Conservation (phyloP, 2,329 filamentous ascomycete species). For the Fusarium algeriense region DNA sequence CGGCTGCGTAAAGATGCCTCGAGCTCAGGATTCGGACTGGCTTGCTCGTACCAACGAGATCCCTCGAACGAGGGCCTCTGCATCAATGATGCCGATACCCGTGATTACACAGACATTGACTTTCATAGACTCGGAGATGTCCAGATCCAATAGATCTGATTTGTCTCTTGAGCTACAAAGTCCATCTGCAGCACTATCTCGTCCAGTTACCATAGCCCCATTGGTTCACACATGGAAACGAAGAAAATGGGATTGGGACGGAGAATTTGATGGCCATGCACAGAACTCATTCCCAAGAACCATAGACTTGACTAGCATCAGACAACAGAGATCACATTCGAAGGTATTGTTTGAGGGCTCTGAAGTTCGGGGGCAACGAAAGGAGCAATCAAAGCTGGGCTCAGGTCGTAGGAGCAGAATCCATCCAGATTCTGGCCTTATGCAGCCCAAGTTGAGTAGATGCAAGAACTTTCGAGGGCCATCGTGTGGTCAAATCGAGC, state of each 20-base stretch:
- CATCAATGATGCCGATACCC: background rate
- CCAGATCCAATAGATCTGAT: background rate
- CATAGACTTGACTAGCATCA: background rate
- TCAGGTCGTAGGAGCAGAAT: background rate
- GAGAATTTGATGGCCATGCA: background rate
- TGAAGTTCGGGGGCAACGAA: background rate
- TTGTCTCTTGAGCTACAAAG: too few relatives aligned
- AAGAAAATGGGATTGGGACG: background rate
- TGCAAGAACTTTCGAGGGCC: background rate
- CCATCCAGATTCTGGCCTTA: background rate
- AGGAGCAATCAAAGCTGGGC: background rate
- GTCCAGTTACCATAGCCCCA: background rate
- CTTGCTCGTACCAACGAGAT: background rate
- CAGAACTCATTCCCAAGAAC: background rate
- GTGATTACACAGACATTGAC: background rate
- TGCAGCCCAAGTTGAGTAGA: too few relatives aligned
- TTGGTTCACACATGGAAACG: background rate
- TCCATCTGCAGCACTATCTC: too few relatives aligned
- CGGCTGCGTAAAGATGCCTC: background rate
- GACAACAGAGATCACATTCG: background rate
- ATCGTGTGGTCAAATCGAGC: background rate
- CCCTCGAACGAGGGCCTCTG: background rate
- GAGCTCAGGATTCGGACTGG: background rate
- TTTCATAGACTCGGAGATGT: background rate
- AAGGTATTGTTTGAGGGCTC: background rate